Conservation (phyloP, 345 rosid species). For the Combretum micranthum region DNA sequence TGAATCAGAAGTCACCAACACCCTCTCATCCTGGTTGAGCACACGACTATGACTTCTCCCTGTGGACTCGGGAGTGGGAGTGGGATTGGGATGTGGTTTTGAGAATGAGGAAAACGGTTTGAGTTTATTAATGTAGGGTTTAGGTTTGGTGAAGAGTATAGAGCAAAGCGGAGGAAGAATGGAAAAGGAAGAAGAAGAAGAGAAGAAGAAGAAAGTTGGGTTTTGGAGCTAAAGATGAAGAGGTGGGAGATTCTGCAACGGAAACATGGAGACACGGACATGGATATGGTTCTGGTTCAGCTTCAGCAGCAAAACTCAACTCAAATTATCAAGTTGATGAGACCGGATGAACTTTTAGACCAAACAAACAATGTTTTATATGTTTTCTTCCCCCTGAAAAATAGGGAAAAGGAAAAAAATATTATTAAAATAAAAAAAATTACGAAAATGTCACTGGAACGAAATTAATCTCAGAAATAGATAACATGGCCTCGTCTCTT, state of each 20-base stretch:
- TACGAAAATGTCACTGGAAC: too few species aligned
- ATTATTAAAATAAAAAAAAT: too few species aligned
- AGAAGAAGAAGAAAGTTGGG: constrained; percentile 8
- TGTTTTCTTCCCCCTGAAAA: too few species aligned
- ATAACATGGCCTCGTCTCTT: too few species aligned
- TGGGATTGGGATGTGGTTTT: constrained; percentile 30
- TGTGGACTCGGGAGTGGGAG: constrained; percentile 32
- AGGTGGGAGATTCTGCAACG: constrained; percentile 26
- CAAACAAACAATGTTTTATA: too few species aligned
- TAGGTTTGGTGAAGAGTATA: constrained; percentile 20
- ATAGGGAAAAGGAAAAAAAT: too few species aligned
- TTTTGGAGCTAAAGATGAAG: constrained; percentile 10
- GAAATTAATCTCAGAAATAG: too few species aligned
- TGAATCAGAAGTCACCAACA: constrained; percentile 21
- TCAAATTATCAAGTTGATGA: too few species aligned
- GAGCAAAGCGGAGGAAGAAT: constrained; percentile 10
- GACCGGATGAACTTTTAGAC: too few species aligned
- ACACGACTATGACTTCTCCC: constrained; percentile 34
- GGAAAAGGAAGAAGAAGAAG: not conserved
- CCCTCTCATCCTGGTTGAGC: constrained; percentile 51
- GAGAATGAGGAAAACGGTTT: constrained; percentile 22
- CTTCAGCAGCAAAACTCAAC: too few species aligned
- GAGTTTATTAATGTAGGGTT: too few species aligned
- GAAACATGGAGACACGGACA: constrained; percentile 12
- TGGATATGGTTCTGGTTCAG: too few species aligned